Evolutionary conservation across 108 stramenopile species (phyloP).

Genomic region (Chaetoceros tenuissimus): DNA sequence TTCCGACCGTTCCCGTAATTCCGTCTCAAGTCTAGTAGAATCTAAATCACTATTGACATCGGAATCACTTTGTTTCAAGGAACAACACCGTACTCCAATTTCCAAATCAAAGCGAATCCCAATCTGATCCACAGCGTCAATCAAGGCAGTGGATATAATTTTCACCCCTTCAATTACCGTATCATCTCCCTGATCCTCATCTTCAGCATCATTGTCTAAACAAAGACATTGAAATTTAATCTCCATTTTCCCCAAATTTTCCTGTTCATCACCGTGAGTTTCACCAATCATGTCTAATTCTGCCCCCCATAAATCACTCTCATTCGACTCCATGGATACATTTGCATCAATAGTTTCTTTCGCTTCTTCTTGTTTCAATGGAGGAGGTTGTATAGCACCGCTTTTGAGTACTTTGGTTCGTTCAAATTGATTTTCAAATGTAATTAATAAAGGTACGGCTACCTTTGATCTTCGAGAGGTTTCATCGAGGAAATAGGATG

Average conservation of each 20-base stretch:
- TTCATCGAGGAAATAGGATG: neutral
- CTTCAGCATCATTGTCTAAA: neutral
- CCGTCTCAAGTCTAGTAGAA: too few relatives aligned
- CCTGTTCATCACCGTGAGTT: neutral
- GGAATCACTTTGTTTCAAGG: too few relatives aligned
- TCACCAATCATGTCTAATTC: neutral
- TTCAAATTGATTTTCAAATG: neutral
- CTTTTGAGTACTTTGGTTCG: neutral
- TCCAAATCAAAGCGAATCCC: neutral
- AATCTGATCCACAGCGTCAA: neutral
- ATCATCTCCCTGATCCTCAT: neutral
- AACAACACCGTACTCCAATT: neutral
- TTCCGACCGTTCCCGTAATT: too few relatives aligned
- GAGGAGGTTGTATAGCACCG: neutral
- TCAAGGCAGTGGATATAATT: neutral
- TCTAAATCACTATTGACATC: too few relatives aligned
- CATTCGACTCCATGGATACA: neutral
- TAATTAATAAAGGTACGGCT: neutral
- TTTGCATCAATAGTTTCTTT: neutral
- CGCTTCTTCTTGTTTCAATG: neutral
- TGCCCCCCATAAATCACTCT: neutral
- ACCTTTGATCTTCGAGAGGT: neutral
- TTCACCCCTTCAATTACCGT: neutral
- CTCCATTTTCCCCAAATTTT: neutral
- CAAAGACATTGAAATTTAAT: neutral